phyloP scores from a whole-genome alignment of 1,284 basidiomycete species.

The Heterobasidion occidentale region DNA sequence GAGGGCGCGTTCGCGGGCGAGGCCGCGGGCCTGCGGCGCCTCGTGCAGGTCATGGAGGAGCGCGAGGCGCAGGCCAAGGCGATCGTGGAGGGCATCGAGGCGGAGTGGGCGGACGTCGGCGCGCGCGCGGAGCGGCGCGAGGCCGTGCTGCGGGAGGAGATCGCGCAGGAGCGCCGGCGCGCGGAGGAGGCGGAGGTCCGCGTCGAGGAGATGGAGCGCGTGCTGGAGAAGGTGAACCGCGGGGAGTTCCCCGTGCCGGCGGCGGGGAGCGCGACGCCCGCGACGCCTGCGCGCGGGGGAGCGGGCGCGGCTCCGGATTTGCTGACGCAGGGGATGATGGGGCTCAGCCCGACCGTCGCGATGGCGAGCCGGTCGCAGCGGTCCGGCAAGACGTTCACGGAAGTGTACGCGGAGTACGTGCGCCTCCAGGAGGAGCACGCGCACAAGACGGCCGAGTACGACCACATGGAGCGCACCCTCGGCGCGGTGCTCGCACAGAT shows the following conservation, averaged over 20 bases:
- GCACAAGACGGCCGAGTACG: constrained; percentile 72
- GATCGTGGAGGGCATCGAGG: constrained; percentile 72
- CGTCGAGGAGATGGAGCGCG: constrained; percentile 51
- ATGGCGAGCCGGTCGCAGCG: constrained; percentile 75
- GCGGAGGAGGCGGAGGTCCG: constrained; percentile 58
- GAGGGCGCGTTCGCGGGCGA: constrained; percentile 75
- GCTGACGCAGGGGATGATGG: constrained; percentile 45
- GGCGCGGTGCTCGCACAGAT: constrained; percentile 75
- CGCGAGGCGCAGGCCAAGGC: constrained; percentile 73
- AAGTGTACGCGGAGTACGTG: constrained; percentile 86
- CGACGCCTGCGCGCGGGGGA: constrained; percentile 36
- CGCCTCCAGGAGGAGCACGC: constrained; percentile 78
- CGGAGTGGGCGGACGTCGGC: constrained; percentile 66
- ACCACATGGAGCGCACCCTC: constrained; percentile 73
- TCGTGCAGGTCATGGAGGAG: constrained; percentile 77
- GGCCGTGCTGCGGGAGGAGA: constrained; percentile 52
- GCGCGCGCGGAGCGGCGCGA: constrained; percentile 65
- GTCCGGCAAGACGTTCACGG: constrained; percentile 81
- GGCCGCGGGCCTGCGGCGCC: constrained; percentile 58
- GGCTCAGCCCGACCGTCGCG: constrained; percentile 77
- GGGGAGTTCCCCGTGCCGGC: constrained; percentile 59
- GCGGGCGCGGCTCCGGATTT: constrained; percentile 28
- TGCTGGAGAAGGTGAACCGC: constrained; percentile 55
- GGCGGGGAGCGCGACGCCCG: constrained; percentile 24
- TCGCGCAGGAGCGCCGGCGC: constrained; percentile 51